Evolutionary conservation across 768 basidiomycete genomes (phyloP).

Genomic region (Nevesoporus exiguus): DNA sequence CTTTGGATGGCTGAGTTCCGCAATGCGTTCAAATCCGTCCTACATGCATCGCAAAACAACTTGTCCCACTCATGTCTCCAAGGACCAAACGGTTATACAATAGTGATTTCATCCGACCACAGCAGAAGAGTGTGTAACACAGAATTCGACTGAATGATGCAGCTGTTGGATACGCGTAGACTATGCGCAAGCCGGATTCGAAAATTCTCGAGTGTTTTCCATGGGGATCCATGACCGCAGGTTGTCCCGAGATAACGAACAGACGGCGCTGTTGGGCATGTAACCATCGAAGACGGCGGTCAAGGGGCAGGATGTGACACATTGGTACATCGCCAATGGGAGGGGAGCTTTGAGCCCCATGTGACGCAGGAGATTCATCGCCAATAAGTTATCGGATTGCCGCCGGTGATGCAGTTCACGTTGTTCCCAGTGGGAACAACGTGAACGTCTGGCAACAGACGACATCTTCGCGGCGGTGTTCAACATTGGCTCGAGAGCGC

Average conservation of each 20-base stretch:
- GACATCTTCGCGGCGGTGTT: not conserved
- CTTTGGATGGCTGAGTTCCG: slow-evolving; percentile 2
- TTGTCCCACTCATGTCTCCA: slow-evolving; percentile 18
- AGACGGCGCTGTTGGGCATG: not conserved
- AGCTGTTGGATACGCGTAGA: slow-evolving; percentile 1
- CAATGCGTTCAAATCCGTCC: not conserved
- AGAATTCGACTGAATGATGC: slow-evolving; percentile 5
- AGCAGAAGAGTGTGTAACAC: not conserved
- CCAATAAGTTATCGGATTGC: slow-evolving; percentile 16
- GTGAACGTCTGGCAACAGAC: not conserved
- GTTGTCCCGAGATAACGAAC: slow-evolving; percentile 3
- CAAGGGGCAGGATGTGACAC: slow-evolving; percentile 3
- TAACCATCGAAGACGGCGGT: slow-evolving; percentile 9
- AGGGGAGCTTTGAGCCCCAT: slow-evolving; percentile 5
- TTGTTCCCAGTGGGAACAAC: no score
- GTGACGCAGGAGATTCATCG: slow-evolving; percentile 16
- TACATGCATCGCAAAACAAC: slow-evolving; percentile 12
- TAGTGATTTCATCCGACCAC: slow-evolving; percentile 4
- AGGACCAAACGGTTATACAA: slow-evolving; percentile 2
- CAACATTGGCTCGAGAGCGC: not conserved
- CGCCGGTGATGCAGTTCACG: not conserved
- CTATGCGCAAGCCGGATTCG: not conserved
- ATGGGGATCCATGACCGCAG: slow-evolving; percentile 8
- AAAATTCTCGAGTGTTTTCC: slow-evolving; percentile 6
- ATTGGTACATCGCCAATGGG: slow-evolving; percentile 15